Evolutionary conservation across 2,329 filamentous ascomycete genomes (phyloP).

Genomic region (Exserohilum turcica): DNA sequence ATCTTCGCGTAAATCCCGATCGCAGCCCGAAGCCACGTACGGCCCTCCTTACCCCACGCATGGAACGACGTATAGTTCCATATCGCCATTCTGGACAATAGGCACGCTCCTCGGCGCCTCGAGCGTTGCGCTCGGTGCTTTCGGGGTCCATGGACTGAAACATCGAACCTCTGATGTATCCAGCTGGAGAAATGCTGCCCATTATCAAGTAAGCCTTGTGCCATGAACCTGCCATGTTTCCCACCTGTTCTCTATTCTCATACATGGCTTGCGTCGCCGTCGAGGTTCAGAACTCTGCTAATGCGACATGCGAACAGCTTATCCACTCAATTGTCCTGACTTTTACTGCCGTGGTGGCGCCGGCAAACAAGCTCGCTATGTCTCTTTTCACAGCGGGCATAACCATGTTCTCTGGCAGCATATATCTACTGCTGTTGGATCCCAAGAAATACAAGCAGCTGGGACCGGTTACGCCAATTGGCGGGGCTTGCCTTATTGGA

Average conservation of each 20-base stretch:
- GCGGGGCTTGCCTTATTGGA: conserved; percentile 67
- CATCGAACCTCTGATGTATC: conserved; percentile 64
- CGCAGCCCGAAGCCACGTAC: conserved; percentile 3
- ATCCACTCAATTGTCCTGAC: conserved; percentile 67
- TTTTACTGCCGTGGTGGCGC: conserved; percentile 58
- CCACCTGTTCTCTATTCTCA: not conserved
- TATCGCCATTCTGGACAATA: conserved; percentile 62
- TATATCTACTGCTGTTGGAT: conserved; percentile 69
- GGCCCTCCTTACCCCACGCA: not conserved
- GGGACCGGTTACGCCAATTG: conserved; percentile 69
- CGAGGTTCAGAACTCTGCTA: not conserved
- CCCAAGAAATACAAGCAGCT: conserved; percentile 63
- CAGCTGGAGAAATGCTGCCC: conserved; percentile 68
- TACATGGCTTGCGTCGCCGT: not conserved
- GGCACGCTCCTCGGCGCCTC: conserved; percentile 67
- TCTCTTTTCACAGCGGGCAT: conserved; percentile 68
- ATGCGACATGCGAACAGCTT: conserved; percentile 58
- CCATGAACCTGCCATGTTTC: not conserved
- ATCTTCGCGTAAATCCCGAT: conserved; percentile 12
- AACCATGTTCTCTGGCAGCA: conserved; percentile 68
- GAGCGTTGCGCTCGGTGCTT: conserved; percentile 67
- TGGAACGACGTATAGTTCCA: conserved; percentile 20
- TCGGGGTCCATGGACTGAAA: conserved; percentile 71
- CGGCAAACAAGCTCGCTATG: conserved; percentile 62
- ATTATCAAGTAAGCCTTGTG: conserved; percentile 62